Evolutionary conservation across 2,329 filamentous ascomycete species (phyloP).

Genomic region (Aureobasidium sp.): DNA sequence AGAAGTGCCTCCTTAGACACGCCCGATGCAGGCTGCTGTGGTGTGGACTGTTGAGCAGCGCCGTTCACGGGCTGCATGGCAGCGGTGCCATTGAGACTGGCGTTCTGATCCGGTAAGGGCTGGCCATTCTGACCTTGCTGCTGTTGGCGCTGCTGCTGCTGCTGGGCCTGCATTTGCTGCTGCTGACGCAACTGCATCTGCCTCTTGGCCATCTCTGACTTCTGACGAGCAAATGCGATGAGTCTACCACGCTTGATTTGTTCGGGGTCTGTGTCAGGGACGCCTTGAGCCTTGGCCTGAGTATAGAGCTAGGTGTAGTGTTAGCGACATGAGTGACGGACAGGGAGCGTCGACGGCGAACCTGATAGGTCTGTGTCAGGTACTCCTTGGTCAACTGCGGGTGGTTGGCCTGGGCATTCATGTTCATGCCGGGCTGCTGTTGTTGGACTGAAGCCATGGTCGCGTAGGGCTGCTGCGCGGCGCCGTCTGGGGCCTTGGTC

Average conservation of each 20-base stretch:
- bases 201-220: slow-evolving; percentile 40
- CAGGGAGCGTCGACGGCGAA: background rate
- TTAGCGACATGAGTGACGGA: background rate
- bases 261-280: slow-evolving; percentile 76
- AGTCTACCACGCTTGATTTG: slow-evolving; percentile 75
- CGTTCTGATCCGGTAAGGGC: slow-evolving; percentile 1
- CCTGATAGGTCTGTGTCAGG: background rate
- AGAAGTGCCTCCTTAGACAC: slow-evolving; percentile 46
- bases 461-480: background rate
- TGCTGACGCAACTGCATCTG: slow-evolving; percentile 29
- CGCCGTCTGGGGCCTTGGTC: background rate
- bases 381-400: slow-evolving; percentile 13
- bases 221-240: slow-evolving; percentile 59
- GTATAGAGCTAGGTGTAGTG: slow-evolving; percentile 63
- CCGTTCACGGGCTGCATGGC: background rate
- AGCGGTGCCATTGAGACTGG: background rate
- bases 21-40: slow-evolving; percentile 24
- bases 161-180: slow-evolving; percentile 22
- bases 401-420: slow-evolving; percentile 3
- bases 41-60: background rate
- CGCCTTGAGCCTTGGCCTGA: slow-evolving; percentile 79
- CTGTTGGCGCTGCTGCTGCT: slow-evolving; percentile 29
- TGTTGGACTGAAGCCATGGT: slow-evolving; percentile 10
- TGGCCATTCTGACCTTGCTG: slow-evolving; percentile 28
- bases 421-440: slow-evolving; percentile 10